These are phyloP conservation scores for Thalassiosira hispida DNA, from an alignment of 352 stramenopile species.

Conservation along the genomic window DNA sequence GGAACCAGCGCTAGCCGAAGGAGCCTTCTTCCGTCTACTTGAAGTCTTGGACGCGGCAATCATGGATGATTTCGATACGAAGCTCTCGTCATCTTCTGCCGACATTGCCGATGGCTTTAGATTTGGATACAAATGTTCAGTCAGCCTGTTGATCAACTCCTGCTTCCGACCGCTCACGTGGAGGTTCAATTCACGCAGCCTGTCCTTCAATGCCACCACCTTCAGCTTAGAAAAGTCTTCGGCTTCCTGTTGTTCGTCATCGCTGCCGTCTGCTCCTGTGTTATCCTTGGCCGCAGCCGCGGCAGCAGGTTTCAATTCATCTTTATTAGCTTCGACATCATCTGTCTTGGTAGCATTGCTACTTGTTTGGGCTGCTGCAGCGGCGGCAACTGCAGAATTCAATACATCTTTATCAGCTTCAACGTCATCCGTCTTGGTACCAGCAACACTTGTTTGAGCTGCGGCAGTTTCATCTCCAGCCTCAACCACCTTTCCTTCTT, in stretches of 20 bases:
- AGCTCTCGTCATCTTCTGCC: background rate
- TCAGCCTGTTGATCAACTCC: constrained; percentile 19
- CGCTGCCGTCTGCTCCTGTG: background rate
- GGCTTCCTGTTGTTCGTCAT: constrained; percentile 3
- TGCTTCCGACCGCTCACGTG: constrained; percentile 7
- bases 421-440: background rate
- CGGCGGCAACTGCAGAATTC: too few relatives aligned
- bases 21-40: background rate
- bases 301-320: background rate
- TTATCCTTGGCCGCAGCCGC: background rate
- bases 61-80: background rate
- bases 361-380: background rate
- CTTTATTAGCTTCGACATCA: background rate
- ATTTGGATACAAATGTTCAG: constrained; percentile 4
- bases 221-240: constrained; percentile 14
- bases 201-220: constrained; percentile 4
- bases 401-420: background rate
- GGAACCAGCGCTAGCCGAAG: constrained; percentile 8
- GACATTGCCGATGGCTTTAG: constrained; percentile 2
- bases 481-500: too few relatives aligned
- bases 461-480: too few relatives aligned
- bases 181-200: constrained; percentile 12
- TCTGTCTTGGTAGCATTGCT: background rate
- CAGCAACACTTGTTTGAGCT: too few relatives aligned
- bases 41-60: constrained; percentile 18